Evolutionary conservation across 345 rosid genomes (phyloP), one percentile per base, ranked within the genome.

Genomic region (Euclidium syriacum): DNA sequence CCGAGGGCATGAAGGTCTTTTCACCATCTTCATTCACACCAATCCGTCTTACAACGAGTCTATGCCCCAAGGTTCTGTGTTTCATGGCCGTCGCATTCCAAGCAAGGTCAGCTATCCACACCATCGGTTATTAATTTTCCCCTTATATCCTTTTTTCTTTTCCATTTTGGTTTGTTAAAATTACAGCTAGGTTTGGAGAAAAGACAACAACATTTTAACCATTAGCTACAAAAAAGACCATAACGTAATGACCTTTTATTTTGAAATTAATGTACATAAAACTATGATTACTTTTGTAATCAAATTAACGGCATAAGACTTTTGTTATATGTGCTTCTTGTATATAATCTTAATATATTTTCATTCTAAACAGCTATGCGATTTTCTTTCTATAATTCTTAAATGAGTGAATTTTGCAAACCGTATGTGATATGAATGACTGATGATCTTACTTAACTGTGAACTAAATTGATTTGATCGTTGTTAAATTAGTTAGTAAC

Each of bases 1-100:
- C 71, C 50, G 68, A 57, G 91, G 96, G 0, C 57, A 85, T 52
- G 63, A 81, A 58, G 86, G 68, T 22, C 40, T 80, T 20, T 91
- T 80, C 62, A 82, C 79, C 3, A 78, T 91, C 23, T 91, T 85
- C 17, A 78, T 85, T 16, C 98, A 91, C 48, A 78, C 84, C 2
- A 42, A 59, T 78, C 89, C 83, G 4, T 74, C 78, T 10, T 82
- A 72, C 64, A 74, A 82, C 26, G 75, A 67, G 53, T 44, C 70
- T 1, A 60, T 78, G 22, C 83, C 82, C 2, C 63, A 72, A 39
- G 75, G 50, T 18, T 81, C 87, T 15, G 84, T 84, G 10, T 91
- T 86, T 51, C 25, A 75, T 54, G 80, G 81, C 71, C 67, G 94
- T 30, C 77, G 85, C 77, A 77, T 91, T 67, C 91, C 86, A 18